Evolutionary conservation across 2,329 filamentous ascomycete genomes (phyloP).

Genomic region (Hymenoscyphus albidus): DNA sequence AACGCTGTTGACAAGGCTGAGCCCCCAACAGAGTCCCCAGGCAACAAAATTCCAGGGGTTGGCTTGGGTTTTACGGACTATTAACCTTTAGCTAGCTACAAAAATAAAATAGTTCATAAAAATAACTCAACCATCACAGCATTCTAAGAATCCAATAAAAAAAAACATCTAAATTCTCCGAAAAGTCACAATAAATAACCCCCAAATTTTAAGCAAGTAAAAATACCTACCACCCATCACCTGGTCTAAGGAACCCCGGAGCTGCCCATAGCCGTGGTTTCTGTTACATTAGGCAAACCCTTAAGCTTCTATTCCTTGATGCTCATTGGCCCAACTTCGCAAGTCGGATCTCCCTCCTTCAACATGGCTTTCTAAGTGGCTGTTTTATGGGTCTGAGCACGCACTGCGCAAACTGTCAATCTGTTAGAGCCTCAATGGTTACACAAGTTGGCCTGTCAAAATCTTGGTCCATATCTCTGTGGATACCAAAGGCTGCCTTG

Average conservation of each 20-base stretch:
- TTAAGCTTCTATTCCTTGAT: neutral
- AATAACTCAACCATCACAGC: too few relatives aligned
- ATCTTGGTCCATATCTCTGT: neutral
- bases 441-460: neutral
- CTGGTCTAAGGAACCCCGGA: neutral
- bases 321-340: neutral
- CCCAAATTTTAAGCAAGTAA: too few relatives aligned
- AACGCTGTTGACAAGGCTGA: constrained; percentile 8
- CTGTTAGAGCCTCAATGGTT: neutral
- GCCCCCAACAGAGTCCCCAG: neutral
- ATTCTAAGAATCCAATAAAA: neutral
- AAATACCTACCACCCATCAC: too few relatives aligned
- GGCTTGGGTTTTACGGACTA: too few relatives aligned
- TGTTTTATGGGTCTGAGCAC: neutral
- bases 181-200: neutral
- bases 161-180: neutral
- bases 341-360: neutral
- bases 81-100: neutral
- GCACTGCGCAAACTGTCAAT: neutral
- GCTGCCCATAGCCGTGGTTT: constrained; percentile 3
- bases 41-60: constrained; percentile 4
- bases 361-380: neutral
- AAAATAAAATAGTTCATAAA: neutral
- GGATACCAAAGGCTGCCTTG: neutral
- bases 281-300: neutral